Evolutionary conservation across 345 rosid genomes (phyloP).

Genomic region (Chamaenerion angustifolium): DNA sequence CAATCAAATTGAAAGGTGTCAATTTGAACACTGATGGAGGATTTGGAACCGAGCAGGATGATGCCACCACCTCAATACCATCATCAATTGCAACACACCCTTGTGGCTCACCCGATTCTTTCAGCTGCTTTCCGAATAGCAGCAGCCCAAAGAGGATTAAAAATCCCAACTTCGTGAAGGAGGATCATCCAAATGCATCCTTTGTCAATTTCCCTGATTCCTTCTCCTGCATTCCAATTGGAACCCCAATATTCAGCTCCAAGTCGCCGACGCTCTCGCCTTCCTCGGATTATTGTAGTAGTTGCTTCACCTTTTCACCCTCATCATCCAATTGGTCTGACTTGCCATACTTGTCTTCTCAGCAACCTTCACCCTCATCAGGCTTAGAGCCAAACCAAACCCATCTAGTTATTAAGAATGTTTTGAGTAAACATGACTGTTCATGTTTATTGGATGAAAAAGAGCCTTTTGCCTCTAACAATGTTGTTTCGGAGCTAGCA

Average conservation of each 20-base stretch:
- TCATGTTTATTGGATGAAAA: conserved; percentile 12
- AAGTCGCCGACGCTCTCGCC: conserved; percentile 60
- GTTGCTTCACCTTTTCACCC: conserved; percentile 56
- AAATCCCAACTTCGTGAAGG: conserved; percentile 13
- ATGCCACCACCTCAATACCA: conserved; percentile 12
- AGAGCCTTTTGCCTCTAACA: conserved; percentile 13
- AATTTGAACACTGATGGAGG: no score
- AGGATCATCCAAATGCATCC: conserved; percentile 12
- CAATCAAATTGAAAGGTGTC: conserved; percentile 23
- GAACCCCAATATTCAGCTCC: conserved; percentile 28
- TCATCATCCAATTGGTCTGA: conserved; percentile 66
- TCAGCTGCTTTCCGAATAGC: conserved; percentile 16
- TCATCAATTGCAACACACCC: conserved; percentile 23
- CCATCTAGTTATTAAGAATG: conserved; percentile 16
- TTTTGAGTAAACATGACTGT: conserved; percentile 13
- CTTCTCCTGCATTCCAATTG: conserved; percentile 22
- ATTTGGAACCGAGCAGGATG: conserved; percentile 15
- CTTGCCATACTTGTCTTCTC: conserved; percentile 39
- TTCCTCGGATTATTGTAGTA: conserved; percentile 53
- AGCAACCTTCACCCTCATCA: conserved; percentile 61
- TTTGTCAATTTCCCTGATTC: conserved; percentile 30
- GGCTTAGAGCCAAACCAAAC: conserved; percentile 23
- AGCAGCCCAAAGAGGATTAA: conserved; percentile 17
- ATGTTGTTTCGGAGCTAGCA: conserved; percentile 11
- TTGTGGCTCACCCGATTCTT: conserved; percentile 37